Conservation (phyloP, 139 green algal genomes). For the Chlorella vulgaris region DNA sequence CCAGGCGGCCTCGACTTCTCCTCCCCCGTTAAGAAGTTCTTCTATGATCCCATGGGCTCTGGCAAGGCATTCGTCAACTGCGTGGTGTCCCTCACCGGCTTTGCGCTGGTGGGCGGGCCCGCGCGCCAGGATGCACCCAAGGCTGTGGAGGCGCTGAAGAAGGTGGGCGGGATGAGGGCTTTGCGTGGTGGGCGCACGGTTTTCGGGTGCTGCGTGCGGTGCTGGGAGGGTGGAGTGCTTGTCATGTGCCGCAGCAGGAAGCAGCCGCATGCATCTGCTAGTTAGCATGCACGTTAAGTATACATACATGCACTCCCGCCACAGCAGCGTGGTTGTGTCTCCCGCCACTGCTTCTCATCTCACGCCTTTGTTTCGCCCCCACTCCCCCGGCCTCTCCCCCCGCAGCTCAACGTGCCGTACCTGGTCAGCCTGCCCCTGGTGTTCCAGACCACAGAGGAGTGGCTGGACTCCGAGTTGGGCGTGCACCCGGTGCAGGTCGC, state of each 20-base stretch:
- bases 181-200: not conserved
- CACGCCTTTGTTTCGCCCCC: not conserved
- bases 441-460: slow-evolving; percentile 99
- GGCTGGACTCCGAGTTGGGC: slow-evolving; percentile 93
- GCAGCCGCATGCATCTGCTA: too few species aligned
- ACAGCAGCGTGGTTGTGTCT: not conserved
- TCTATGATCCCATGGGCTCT: slow-evolving; percentile 93
- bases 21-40: slow-evolving; percentile 97
- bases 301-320: too few species aligned
- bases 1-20: slow-evolving; percentile 96
- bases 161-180: not conserved
- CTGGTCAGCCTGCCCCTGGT: slow-evolving; percentile 96
- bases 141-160: slow-evolving; percentile 93
- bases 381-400: not conserved
- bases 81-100: slow-evolving; percentile 94
- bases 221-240: too few species aligned
- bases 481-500: slow-evolving; percentile 98
- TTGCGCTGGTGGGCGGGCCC: slow-evolving; percentile 96
- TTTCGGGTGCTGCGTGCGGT: not conserved
- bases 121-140: slow-evolving; percentile 97
- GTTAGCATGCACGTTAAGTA: too few species aligned
- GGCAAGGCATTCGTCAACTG: slow-evolving; percentile 85
- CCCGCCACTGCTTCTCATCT: not conserved
- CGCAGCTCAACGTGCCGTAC: slow-evolving; percentile 96
- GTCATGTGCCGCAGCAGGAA: too few species aligned